These are phyloP conservation scores for Cylindrotheca closterium DNA, from an alignment of 108 stramenopile genomes.

Conservation along the genomic window DNA sequence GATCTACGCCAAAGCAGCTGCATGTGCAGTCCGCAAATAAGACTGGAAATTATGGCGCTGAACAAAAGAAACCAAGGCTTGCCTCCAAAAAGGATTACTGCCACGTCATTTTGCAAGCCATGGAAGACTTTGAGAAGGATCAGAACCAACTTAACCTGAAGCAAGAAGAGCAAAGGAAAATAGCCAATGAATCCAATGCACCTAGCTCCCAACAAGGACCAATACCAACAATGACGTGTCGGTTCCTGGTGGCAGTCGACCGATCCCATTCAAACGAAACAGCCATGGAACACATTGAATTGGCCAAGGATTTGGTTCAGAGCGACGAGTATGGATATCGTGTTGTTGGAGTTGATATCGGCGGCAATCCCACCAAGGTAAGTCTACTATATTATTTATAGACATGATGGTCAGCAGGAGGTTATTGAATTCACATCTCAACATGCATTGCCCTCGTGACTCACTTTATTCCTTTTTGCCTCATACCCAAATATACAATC, in stretches of 20 bases:
- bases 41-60: background rate
- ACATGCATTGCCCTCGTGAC: too few relatives aligned
- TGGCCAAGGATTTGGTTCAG: slow-evolving; percentile 50
- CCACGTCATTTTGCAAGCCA: slow-evolving; percentile 46
- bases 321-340: slow-evolving; percentile 18
- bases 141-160: too few relatives aligned
- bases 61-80: background rate
- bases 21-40: background rate
- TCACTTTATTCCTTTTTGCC: background rate
- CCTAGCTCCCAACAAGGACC: background rate
- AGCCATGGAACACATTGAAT: slow-evolving; percentile 50
- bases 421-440: too few relatives aligned
- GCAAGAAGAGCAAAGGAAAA: slow-evolving; percentile 26
- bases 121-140: slow-evolving; percentile 59
- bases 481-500: background rate
- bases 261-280: slow-evolving; percentile 46
- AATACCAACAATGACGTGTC: slow-evolving; percentile 36
- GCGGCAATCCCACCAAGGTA: slow-evolving; percentile 82
- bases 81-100: slow-evolving; percentile 61
- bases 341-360: slow-evolving; percentile 89
- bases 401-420: too few relatives aligned
- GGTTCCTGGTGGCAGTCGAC: slow-evolving; percentile 76
- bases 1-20: slow-evolving; percentile 81
- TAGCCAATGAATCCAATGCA: background rate
- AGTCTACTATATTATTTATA: slow-evolving; percentile 29